Evolutionary conservation across 345 rosid species (phyloP).

Genomic region (Boechera divaricarpa): DNA sequence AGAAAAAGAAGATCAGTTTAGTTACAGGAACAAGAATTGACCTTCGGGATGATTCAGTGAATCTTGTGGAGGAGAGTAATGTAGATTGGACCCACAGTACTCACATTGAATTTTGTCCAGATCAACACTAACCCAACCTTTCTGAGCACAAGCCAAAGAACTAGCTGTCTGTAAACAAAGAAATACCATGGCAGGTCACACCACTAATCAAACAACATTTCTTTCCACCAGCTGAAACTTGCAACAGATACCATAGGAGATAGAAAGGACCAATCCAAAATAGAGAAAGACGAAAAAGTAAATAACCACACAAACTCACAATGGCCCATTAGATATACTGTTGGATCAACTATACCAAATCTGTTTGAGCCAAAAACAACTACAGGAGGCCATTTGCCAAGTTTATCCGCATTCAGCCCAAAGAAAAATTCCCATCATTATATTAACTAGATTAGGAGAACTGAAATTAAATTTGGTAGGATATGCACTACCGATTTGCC

Average conservation of each 20-base stretch:
- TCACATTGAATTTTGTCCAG: constrained; percentile 49
- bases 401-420: not conserved
- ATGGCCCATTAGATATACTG: not conserved
- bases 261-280: not conserved
- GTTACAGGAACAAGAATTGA: constrained; percentile 28
- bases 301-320: constrained; percentile 1
- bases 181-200: constrained; percentile 24
- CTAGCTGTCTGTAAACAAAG: constrained; percentile 44
- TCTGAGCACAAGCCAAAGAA: constrained; percentile 53
- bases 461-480: not conserved
- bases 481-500: not conserved
- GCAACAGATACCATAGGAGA: constrained; percentile 7
- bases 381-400: not conserved
- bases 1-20: constrained; percentile 1
- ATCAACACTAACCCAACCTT: constrained; percentile 51
- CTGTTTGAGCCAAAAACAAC: constrained; percentile 6
- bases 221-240: constrained; percentile 19
- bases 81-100: constrained; percentile 43
- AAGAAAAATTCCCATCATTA: not conserved
- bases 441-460: not conserved
- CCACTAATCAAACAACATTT: constrained; percentile 16
- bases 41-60: constrained; percentile 36
- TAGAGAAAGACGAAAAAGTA: not conserved
- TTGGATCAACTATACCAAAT: not conserved
- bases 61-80: constrained; percentile 39